These are phyloP conservation scores for Pseudonitzschia multistriata DNA, from an alignment of 108 stramenopile genomes.

Conservation along the genomic window DNA sequence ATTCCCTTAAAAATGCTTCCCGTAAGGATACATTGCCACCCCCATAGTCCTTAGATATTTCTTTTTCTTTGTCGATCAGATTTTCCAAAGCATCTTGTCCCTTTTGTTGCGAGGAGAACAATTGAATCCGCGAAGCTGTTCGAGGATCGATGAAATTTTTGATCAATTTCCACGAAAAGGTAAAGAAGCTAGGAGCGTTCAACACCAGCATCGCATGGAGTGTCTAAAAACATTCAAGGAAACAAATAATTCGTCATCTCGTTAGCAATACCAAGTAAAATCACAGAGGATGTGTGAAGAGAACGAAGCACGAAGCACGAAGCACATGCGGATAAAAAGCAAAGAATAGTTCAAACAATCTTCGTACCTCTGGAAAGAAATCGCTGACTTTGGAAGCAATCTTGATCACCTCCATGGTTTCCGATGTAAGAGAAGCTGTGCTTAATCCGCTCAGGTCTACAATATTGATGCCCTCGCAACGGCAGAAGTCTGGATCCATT, in stretches of 20 bases:
- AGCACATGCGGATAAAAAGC: too few relatives aligned
- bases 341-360: neutral
- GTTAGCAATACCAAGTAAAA: neutral
- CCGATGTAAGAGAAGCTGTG: constrained; percentile 40
- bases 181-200: constrained; percentile 58
- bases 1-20: constrained; percentile 44
- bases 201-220: constrained; percentile 47
- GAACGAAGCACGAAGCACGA: neutral
- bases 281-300: too few relatives aligned
- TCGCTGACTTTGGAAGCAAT: constrained; percentile 33
- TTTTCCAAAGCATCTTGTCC: constrained; percentile 27
- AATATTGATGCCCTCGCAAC: constrained; percentile 58
- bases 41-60: constrained; percentile 51
- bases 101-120: constrained; percentile 35
- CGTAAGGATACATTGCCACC: constrained; percentile 37
- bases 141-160: constrained; percentile 51
- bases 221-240: constrained; percentile 15
- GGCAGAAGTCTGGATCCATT: constrained; percentile 34
- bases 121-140: constrained; percentile 42
- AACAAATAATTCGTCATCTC: neutral
- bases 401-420: constrained; percentile 66
- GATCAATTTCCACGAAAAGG: constrained; percentile 50
- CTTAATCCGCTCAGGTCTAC: constrained; percentile 63
- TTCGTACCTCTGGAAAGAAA: constrained; percentile 42
- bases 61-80: constrained; percentile 26